These are phyloP conservation scores for Talaromyces sp. DNA, from an alignment of 2,329 filamentous ascomycete genomes.

Conservation along the genomic window DNA sequence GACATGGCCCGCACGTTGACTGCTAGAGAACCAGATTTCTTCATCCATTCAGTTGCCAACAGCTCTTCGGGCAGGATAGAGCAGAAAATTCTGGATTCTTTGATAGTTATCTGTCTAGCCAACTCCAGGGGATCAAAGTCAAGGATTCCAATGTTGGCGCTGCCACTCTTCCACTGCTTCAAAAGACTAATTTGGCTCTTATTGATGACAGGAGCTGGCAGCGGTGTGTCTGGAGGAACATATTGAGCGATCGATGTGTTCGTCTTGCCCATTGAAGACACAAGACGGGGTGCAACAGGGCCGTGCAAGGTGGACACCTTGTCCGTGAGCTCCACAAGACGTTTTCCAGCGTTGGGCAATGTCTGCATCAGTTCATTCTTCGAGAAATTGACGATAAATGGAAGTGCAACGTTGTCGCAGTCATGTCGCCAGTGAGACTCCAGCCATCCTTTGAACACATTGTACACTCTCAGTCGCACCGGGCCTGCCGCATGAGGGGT, in stretches of 20 bases:
- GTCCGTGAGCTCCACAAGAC: constrained; percentile 72
- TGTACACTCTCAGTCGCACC: constrained; percentile 86
- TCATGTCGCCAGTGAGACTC: constrained; percentile 91
- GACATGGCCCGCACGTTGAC: constrained; percentile 94
- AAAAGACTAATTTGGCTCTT: constrained; percentile 72
- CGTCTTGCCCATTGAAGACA: constrained; percentile 84
- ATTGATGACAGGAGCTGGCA: constrained; percentile 64
- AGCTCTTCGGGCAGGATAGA: constrained; percentile 89
- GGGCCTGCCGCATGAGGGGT: constrained; percentile 69
- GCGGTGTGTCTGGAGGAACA: constrained; percentile 63
- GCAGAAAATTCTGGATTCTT: constrained; percentile 87
- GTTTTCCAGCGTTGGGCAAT: constrained; percentile 71
- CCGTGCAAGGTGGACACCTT: constrained; percentile 70
- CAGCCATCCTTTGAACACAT: constrained; percentile 94
- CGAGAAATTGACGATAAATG: constrained; percentile 74
- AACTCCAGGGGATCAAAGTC: constrained; percentile 91
- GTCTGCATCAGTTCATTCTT: constrained; percentile 62
- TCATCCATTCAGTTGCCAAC: constrained; percentile 88
- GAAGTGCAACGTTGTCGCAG: constrained; percentile 69
- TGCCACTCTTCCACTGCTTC: constrained; percentile 67
- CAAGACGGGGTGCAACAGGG: constrained; percentile 72
- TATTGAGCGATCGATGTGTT: constrained; percentile 69
- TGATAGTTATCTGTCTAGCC: constrained; percentile 85
- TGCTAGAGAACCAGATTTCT: constrained; percentile 71
- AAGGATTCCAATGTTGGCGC: constrained; percentile 65